Evolutionary conservation across 1,284 basidiomycete species (phyloP).

Genomic region (Hemileccinum hortonii): DNA sequence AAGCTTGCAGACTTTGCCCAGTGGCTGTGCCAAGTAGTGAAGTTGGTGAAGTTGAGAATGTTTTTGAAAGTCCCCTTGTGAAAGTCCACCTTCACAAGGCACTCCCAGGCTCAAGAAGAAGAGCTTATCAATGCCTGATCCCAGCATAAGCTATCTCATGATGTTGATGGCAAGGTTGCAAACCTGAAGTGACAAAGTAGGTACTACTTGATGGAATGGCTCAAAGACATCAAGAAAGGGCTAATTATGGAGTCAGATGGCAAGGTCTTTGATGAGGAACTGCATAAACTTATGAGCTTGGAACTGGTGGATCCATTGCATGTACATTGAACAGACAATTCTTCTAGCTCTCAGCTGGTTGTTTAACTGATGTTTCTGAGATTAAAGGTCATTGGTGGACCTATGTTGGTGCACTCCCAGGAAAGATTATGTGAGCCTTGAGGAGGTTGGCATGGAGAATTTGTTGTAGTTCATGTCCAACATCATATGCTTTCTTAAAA

Average conservation of each 20-base stretch:
- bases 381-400: constrained; percentile 98
- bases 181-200: constrained; percentile 97
- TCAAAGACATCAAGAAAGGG: constrained; percentile 99
- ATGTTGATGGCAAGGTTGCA: constrained; percentile 96
- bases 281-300: constrained; percentile 87
- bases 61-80: constrained; percentile 84
- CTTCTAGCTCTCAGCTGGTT: constrained; percentile 97
- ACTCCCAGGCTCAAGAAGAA: constrained; percentile 90
- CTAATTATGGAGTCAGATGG: constrained; percentile 97
- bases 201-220: constrained; percentile 98
- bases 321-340: constrained; percentile 84
- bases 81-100: constrained; percentile 92
- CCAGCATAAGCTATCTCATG: constrained; percentile 91
- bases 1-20: constrained; percentile 97
- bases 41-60: constrained; percentile 89
- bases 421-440: constrained; percentile 97
- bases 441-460: constrained; percentile 98
- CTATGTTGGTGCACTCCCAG: constrained; percentile 94
- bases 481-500: no score
- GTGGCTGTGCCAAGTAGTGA: constrained; percentile 94
- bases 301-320: constrained; percentile 95
- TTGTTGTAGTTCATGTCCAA: no score
- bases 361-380: constrained; percentile 96
- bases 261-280: constrained; percentile 97
- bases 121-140: constrained; percentile 97